Evolutionary conservation across 1,284 basidiomycete genomes (phyloP), one percentile per base, ranked within the genome.

Genomic region (Apiotrichum montevideense): DNA sequence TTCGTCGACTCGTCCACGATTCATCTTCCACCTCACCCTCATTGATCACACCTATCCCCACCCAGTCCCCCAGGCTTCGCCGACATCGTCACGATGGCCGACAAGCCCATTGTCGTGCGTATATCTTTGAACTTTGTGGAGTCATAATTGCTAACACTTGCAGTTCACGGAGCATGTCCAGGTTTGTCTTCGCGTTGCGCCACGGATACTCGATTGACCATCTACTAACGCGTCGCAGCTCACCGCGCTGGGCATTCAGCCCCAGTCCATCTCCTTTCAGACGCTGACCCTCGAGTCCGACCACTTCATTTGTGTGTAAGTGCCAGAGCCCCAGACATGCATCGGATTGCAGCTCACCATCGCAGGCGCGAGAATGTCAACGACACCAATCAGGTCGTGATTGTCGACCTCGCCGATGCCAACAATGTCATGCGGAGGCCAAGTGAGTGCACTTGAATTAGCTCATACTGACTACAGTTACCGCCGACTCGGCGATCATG

Each of bases 401-500:
- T 98, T 72, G 88, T 98, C 72, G 93, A 96, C 84, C 86, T 98
- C 63, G 82, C 87, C 58, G 90, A 97, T 76, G 89, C 91, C 71
- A 95, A 95, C 80, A 91, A 94, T 86, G 87, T 97, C 67, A 86
- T 98, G 66, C 86, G 96, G 66, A 82, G 96, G 72, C 96, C 96
- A 58, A 98, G 75, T 77, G 57, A 59, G 73, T 63, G 5, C 34
- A 33, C 47, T 10, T n/a, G 35, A 15, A 11, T 14, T 11, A 8
- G 29, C 9, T 11, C 33, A 13, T 34, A 51, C 63, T 61, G 51
- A 63, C 55, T 1, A 21, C 58, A 77, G 75, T 99, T 73, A 91
- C 90, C 32, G 96, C 82, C 85, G 96, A 99, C 77, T 94, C 90
- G 56, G 95, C 96, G 63, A 97, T 99, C 71, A 98, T 99, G 95